Evolutionary conservation across 805 yeast species (phyloP).

Genomic region (Ogataea nitratoaversa): DNA sequence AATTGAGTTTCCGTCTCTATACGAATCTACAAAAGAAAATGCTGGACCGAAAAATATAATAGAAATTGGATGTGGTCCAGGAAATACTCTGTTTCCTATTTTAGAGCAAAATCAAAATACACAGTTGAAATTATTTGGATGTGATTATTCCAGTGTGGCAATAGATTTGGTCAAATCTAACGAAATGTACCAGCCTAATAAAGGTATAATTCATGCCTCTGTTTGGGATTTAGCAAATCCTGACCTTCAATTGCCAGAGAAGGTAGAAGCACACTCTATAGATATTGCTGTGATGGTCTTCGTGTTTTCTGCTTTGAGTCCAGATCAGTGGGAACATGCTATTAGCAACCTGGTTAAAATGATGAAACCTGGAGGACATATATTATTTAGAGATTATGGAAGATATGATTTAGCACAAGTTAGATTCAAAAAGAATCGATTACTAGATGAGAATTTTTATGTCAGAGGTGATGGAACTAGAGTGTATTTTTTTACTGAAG

Average conservation of each 20-base stretch:
- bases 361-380: conserved; percentile 89
- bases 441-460: conserved; percentile 88
- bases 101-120: conserved; percentile 78
- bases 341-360: conserved; percentile 62
- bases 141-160: conserved; percentile 87
- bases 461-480: conserved; percentile 98
- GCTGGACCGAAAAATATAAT: conserved; percentile 70
- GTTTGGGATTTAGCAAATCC: conserved; percentile 94
- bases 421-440: conserved; percentile 82
- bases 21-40: conserved; percentile 69
- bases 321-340: conserved; percentile 86
- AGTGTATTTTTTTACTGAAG: conserved; percentile 95
- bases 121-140: conserved; percentile 70
- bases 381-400: conserved; percentile 91
- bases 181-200: conserved; percentile 52
- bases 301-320: conserved; percentile 88
- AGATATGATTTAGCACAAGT: conserved; percentile 95
- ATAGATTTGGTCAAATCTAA: conserved; percentile 75
- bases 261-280: conserved; percentile 72
- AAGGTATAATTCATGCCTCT: conserved; percentile 60
- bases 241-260: conserved; percentile 73
- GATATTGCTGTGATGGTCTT: conserved; percentile 94
- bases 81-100: conserved; percentile 92
- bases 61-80: conserved; percentile 98
- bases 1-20: conserved; percentile 85